These are phyloP conservation scores for Sporothrix pseudoabietina DNA, from an alignment of 2,329 filamentous ascomycete genomes.

Conservation along the genomic window DNA sequence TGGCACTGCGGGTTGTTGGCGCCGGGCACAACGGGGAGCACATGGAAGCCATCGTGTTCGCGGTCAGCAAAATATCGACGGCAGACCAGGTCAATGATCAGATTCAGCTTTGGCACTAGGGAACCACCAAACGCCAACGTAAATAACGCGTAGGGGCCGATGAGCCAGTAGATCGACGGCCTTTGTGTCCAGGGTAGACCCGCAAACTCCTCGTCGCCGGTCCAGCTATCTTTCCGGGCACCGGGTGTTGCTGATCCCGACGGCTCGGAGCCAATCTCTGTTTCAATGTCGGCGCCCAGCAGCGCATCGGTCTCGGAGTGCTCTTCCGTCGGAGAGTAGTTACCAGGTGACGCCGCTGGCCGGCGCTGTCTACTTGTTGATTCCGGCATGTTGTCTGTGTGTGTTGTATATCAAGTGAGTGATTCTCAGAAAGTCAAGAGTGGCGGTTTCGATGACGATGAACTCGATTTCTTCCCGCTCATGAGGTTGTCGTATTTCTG, in stretches of 20 bases:
- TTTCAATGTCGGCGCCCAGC: constrained; percentile 12
- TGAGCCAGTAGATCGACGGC: constrained; percentile 77
- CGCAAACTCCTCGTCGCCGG: constrained; percentile 59
- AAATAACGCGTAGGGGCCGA: constrained; percentile 78
- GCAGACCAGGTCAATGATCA: constrained; percentile 84
- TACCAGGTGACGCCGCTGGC: background rate
- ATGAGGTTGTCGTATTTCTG: background rate
- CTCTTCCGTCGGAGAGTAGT: background rate
- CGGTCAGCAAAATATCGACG: constrained; percentile 75
- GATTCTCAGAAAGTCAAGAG: background rate
- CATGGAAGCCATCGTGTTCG: constrained; percentile 59
- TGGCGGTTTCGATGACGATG: background rate
- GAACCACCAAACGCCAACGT: constrained; percentile 84
- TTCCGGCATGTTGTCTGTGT: background rate
- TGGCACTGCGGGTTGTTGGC: constrained; percentile 76
- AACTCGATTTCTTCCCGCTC: background rate
- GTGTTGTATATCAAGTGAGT: background rate
- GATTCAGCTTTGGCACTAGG: constrained; percentile 82
- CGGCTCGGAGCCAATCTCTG: constrained; percentile 3
- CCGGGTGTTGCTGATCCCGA: background rate
- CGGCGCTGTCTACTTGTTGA: constrained; percentile 8
- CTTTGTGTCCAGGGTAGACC: constrained; percentile 62
- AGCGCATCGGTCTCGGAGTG: constrained; percentile 30
- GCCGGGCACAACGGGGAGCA: constrained; percentile 66
- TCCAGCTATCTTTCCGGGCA: constrained; percentile 46